A percentile compares a stretch with the other conserved stretches of the same genome.
Conservation (phyloP, 2,329 filamentous ascomycete genomes). For the Diaporthe helianthi region DNA sequence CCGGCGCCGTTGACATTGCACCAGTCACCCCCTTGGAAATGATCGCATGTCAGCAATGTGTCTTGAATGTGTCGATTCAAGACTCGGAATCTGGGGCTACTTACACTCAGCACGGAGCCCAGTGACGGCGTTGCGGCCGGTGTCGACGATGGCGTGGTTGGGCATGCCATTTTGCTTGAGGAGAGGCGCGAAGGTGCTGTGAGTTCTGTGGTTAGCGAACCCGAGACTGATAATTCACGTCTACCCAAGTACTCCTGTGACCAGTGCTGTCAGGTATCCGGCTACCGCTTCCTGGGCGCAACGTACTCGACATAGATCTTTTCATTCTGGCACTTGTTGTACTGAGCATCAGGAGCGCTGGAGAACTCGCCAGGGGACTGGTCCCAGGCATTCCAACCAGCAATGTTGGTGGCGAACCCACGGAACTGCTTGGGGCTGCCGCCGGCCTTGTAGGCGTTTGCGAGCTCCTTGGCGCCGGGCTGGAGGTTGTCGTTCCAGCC, state of each 20-base stretch:
- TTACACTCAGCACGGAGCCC: conserved; percentile 50
- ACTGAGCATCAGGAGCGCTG: conserved; percentile 44
- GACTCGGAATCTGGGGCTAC: neutral
- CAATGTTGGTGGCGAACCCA: conserved; percentile 63
- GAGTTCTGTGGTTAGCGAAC: neutral
- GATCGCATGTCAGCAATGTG: neutral
- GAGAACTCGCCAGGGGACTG: conserved; percentile 52
- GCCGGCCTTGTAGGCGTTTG: conserved; percentile 56
- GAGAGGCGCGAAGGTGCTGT: conserved; percentile 46
- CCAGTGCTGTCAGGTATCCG: too few species aligned
- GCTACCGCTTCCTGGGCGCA: too few species aligned
- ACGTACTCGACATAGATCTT: conserved; percentile 51
- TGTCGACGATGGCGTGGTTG: conserved; percentile 52
- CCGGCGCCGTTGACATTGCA: conserved; percentile 60
- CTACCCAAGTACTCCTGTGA: too few species aligned
- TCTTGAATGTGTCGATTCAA: neutral
- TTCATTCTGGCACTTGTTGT: conserved; percentile 11
- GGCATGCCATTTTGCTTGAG: conserved; percentile 49
- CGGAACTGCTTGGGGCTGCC: conserved; percentile 58
- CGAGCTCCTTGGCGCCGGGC: conserved; percentile 56
- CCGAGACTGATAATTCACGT: too few species aligned
- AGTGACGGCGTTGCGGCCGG: conserved; percentile 49
- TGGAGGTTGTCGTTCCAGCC: conserved; percentile 62
- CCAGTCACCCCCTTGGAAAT: conserved; percentile 48
- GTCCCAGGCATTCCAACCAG: conserved; percentile 62